Evolutionary conservation across 768 basidiomycete species (phyloP), one percentile per base, ranked within the genome.

Genomic region (Panaeolus cyanescens): DNA sequence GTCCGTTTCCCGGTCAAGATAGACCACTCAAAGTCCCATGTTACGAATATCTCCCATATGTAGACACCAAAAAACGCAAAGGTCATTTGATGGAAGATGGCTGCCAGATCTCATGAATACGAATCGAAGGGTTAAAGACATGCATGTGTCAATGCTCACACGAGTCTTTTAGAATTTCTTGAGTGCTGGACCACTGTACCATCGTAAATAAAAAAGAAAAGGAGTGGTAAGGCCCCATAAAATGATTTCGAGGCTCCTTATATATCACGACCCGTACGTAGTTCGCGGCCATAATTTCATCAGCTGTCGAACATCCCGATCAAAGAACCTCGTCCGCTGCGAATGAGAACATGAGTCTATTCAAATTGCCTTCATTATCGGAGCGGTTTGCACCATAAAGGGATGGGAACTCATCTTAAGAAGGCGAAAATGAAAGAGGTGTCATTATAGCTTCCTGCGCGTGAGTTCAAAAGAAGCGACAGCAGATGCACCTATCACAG

Each of bases 1-100:
- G 75, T 81, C 45, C 88, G 83, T 58, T 80, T 78, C n/a, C 82
- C 68, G 30, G 78, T 81, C 39, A 90, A 59, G 32, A 91, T 70
- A 28, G 89, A 88, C 82, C 83, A 84, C 66, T 92, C 90, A 63
- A 92, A 91, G 62, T 80, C 80, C 59, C 73, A 83, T 15, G 90
- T 89, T 65, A 79, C 74, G 63, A 85, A 79, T 39, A 91, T 62
- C 67, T 91, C 90, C 88, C 88, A 91, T 30, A 87, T 56, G 64
- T 88, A 88, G 54, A 88, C 71, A 17, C 90, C 90, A 62, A 86
- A 87, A 57, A 89, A 78, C n/a, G 77, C 75, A 65, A 87, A 87
- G 28, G 88, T 79, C 39, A 89, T 71, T 65, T 86, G 85, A 42
- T 75, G 76, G 67, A 90, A 89, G 55, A 82, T 80, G 58, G 76